phyloP scores from a whole-genome alignment of 768 basidiomycete genomes.

The Galerina sulciceps region DNA sequence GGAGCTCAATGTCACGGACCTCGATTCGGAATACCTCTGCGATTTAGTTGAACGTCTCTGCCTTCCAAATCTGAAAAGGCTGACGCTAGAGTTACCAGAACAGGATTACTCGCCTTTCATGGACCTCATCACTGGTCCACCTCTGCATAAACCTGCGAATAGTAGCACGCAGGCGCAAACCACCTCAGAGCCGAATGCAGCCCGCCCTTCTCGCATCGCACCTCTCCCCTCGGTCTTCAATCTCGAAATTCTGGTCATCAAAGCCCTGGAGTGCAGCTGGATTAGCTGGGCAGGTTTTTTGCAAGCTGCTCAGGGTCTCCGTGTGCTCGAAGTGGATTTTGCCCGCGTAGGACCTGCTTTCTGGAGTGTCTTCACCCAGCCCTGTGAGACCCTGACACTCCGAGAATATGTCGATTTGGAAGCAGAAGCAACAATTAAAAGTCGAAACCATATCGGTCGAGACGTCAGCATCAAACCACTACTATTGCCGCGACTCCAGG shows the following conservation, averaged over 20 bases:
- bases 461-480: background rate
- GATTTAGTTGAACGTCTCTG: slow-evolving; percentile 48
- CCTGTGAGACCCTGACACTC: background rate
- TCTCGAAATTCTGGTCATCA: slow-evolving; percentile 42
- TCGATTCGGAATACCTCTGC: slow-evolving; percentile 59
- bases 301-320: slow-evolving; percentile 34
- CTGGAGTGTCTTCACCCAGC: slow-evolving; percentile 35
- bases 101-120: slow-evolving; percentile 57
- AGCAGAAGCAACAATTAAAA: background rate
- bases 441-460: background rate
- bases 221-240: slow-evolving; percentile 35
- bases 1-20: slow-evolving; percentile 55
- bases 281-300: slow-evolving; percentile 39
- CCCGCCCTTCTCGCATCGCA: slow-evolving; percentile 6
- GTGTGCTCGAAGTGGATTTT: slow-evolving; percentile 49
- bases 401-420: background rate
- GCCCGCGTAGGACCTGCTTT: slow-evolving; percentile 33
- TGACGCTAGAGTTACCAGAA: slow-evolving; percentile 57
- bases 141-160: background rate
- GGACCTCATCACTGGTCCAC: slow-evolving; percentile 34
- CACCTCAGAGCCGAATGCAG: slow-evolving; percentile 28
- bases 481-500: slow-evolving; percentile 30
- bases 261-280: slow-evolving; percentile 45
- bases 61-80: slow-evolving; percentile 46
- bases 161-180: slow-evolving; percentile 22